These are phyloP conservation scores for Phytophthora ramorum DNA, from an alignment of 352 stramenopile species.

Conservation along the genomic window DNA sequence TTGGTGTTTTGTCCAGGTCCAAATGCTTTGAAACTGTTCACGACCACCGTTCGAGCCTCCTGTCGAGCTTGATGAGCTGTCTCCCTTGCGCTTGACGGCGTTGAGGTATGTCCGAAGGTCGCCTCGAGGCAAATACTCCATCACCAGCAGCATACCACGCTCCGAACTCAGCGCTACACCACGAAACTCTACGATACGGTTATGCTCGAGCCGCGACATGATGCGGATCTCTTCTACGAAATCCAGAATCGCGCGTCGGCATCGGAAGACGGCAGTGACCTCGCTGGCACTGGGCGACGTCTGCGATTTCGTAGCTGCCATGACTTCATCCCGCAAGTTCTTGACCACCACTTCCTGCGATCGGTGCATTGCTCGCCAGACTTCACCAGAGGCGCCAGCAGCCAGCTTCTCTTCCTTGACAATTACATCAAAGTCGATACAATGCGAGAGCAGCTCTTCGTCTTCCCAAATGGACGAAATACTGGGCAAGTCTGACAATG, in stretches of 20 bases:
- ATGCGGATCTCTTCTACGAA: slow-evolving; percentile 65
- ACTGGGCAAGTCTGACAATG: slow-evolving; percentile 15
- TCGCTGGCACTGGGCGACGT: slow-evolving; percentile 15
- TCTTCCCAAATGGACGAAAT: slow-evolving; percentile 58
- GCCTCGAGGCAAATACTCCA: slow-evolving; percentile 65
- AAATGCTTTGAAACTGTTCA: slow-evolving; percentile 39
- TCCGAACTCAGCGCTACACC: slow-evolving; percentile 55
- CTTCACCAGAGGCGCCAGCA: slow-evolving; percentile 45
- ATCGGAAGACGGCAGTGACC: slow-evolving; percentile 5
- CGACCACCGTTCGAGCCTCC: slow-evolving; percentile 6
- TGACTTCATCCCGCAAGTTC: slow-evolving; percentile 36
- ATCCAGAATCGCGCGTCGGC: slow-evolving; percentile 39
- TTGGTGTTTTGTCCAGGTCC: slow-evolving; percentile 53
- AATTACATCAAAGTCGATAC: slow-evolving; percentile 51
- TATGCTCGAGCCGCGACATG: slow-evolving; percentile 51
- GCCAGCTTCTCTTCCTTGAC: slow-evolving; percentile 40
- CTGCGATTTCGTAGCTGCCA: slow-evolving; percentile 5
- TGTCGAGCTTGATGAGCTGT: slow-evolving; percentile 13
- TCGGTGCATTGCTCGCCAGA: slow-evolving; percentile 55
- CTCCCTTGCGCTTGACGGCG: slow-evolving; percentile 30
- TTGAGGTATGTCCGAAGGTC: slow-evolving; percentile 54
- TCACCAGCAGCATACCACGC: slow-evolving; percentile 47
- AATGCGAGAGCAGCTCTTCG: slow-evolving; percentile 61
- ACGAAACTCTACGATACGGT: slow-evolving; percentile 59
- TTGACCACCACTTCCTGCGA: slow-evolving; percentile 52